Evolutionary conservation across 495 filamentous ascomycete species (phyloP), one percentile per base, ranked within the genome.

Genomic region (Penicilliopsis zonata): DNA sequence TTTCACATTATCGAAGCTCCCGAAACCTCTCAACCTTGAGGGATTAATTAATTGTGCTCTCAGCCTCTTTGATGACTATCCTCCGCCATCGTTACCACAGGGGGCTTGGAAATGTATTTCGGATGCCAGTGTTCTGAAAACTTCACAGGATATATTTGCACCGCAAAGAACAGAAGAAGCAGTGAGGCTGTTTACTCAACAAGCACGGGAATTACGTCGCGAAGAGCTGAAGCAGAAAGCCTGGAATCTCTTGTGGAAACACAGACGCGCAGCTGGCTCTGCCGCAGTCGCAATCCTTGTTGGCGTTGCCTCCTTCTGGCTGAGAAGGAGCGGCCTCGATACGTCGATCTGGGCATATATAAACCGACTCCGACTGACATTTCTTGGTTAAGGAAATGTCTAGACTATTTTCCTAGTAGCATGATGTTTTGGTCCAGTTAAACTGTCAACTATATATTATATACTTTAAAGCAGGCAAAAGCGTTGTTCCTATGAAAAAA

Each of bases 1-100:
- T 53, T 82, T 76, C 28, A 76, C 80, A 4, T 70, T 98, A 2
- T 87, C 81, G 3, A 94, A 92, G 52, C 69, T 98, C 2, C 90
- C 90, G 0, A 70, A 69, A 27, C 77, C 82, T 7, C 66, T 95
- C n/a, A 74, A 94, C 42, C 55, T 98, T 15, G 90, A 98, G 36
- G 61, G 56, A 3, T 63, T 94, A 21, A 81, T 98, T 35, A 40
- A 54, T 12, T 57, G 60, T 17, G 77, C 92, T 9, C 57, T 70
- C 3, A 31, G 41, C 14, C 65, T 95, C 0, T 81, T 80, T 54
- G 44, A 61, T 5, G 44, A 58, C 3, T 59, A 81, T 40, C 87
- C 88, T 8, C 92, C 90, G 1, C 78, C 86, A 49, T 60, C 57
- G 1, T 53, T 98, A 26, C 71, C 67, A 3, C 50, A 44, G 24